Conservation (phyloP, 306 rosid species). For the Cicer yamashitae region DNA sequence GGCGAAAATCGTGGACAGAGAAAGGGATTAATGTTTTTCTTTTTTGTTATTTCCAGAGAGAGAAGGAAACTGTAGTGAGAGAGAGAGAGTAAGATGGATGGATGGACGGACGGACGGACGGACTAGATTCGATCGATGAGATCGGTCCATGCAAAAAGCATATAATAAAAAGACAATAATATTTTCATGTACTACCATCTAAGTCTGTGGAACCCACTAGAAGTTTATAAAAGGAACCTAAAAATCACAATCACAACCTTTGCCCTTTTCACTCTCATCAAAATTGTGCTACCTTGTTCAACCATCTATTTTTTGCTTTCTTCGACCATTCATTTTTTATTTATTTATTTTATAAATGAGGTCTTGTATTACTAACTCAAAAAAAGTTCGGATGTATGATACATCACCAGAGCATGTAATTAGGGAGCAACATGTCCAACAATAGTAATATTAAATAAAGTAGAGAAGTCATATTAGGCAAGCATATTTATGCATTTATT, state of each 20-base stretch:
- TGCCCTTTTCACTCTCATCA: conserved; percentile 6
- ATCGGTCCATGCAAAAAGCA: conserved; percentile 54
- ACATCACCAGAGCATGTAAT: too few species aligned
- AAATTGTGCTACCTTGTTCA: not conserved
- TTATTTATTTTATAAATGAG: too few species aligned
- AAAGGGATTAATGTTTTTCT: not conserved
- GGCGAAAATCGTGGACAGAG: conserved; percentile 39
- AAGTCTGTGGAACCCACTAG: conserved; percentile 43
- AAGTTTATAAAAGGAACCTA: not conserved
- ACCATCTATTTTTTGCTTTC: not conserved
- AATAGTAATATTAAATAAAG: too few species aligned
- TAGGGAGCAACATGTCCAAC: too few species aligned
- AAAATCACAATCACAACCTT: not conserved
- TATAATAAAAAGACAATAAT: conserved; percentile 18
- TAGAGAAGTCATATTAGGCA: too few species aligned
- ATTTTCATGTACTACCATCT: not conserved
- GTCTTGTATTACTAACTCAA: not conserved
- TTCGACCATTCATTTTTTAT: not conserved
- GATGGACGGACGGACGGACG: not conserved
- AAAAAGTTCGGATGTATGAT: too few species aligned
- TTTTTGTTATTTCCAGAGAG: not conserved
- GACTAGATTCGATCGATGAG: too few species aligned
- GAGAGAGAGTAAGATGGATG: not conserved
- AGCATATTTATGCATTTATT: too few species aligned
- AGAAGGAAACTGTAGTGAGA: not conserved